These are phyloP conservation scores for Pyrenula aspistea DNA, from an alignment of 495 filamentous ascomycete species.

Conservation along the genomic window DNA sequence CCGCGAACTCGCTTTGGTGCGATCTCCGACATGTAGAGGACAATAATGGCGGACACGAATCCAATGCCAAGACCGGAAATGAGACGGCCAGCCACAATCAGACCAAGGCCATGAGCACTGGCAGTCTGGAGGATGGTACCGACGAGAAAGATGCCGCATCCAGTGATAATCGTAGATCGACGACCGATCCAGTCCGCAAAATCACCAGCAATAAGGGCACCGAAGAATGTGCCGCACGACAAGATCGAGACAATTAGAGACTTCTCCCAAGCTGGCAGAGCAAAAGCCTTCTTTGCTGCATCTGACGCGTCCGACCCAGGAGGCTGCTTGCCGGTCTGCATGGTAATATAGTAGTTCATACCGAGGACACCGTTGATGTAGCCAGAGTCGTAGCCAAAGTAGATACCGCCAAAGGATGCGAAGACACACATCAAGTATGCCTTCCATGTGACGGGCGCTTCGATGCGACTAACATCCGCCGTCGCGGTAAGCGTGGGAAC, in stretches of 20 bases:
- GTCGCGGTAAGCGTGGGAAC: constrained; percentile 13
- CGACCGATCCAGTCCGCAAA: constrained; percentile 58
- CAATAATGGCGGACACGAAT: constrained; percentile 62
- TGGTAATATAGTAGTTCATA: constrained; percentile 37
- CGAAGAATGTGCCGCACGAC: constrained; percentile 66
- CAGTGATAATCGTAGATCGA: constrained; percentile 52
- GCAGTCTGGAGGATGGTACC: constrained; percentile 53
- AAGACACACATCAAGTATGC: constrained; percentile 52
- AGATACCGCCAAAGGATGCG: constrained; percentile 47
- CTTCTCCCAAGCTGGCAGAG: constrained; percentile 34
- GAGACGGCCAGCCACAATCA: constrained; percentile 58
- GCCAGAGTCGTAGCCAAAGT: constrained; percentile 43
- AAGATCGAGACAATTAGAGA: constrained; percentile 64
- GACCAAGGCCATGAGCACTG: constrained; percentile 24
- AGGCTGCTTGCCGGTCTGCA: constrained; percentile 22
- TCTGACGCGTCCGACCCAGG: constrained; percentile 14
- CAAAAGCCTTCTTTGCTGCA: constrained; percentile 19
- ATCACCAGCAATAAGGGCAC: constrained; percentile 58
- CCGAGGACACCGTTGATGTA: constrained; percentile 42
- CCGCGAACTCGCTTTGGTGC: constrained; percentile 53
- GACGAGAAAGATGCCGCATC: constrained; percentile 50
- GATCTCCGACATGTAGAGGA: constrained; percentile 62
- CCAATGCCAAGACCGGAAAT: constrained; percentile 64
- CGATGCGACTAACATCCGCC: constrained; percentile 31
- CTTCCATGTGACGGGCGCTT: constrained; percentile 51